Evolutionary conservation across 345 rosid genomes (phyloP), one percentile per base, ranked within the genome.

Genomic region (Rhodamnia rubescens): DNA sequence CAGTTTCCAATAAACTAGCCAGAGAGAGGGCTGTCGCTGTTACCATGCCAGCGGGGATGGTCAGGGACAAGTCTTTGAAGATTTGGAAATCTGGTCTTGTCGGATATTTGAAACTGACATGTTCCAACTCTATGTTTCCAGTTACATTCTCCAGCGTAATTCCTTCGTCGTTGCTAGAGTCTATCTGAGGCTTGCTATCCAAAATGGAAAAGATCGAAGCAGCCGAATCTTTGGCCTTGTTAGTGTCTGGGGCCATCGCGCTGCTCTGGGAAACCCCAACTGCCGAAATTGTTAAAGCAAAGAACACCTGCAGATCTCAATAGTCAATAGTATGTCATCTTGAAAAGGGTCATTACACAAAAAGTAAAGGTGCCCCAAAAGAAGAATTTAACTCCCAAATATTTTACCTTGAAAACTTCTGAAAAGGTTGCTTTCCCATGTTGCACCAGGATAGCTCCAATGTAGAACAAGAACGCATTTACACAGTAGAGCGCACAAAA

Each of bases 41-140:
- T 88, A 93, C 99, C 97, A 94, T 95, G 59, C 99, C 98, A 4
- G 96, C 91, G 6, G 98, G 98, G 29, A 96, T 93, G 56, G 29
- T 89, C 85, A 94, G 85, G 54, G 91, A 89, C 59, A 96, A 83
- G 84, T 94, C 96, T 24, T 84, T 88, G 86, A 96, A 95, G 42
- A 96, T 93, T 83, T 93, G 94, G 86, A 95, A 89, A 55, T 94
- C 93, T 6, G 96, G 98, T 84, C 99, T 83, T 75, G 90, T 90
- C 5, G 96, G 92, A 56, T 95, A 96, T 74, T 84, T 92, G 91
- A 96, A 96, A 87, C 92, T 91, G 91, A 96, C 94, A 90, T 95
- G 93, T 81, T 90, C 89, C 16, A 96, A 85, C 85, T 90, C 92
- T 53, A 96, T 93, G 56, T 91, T 91, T 0, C 99, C 99, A 12